These are phyloP conservation scores for Rhodotorula sp. DNA, from an alignment of 1,284 basidiomycete species.

Conservation along the genomic window DNA sequence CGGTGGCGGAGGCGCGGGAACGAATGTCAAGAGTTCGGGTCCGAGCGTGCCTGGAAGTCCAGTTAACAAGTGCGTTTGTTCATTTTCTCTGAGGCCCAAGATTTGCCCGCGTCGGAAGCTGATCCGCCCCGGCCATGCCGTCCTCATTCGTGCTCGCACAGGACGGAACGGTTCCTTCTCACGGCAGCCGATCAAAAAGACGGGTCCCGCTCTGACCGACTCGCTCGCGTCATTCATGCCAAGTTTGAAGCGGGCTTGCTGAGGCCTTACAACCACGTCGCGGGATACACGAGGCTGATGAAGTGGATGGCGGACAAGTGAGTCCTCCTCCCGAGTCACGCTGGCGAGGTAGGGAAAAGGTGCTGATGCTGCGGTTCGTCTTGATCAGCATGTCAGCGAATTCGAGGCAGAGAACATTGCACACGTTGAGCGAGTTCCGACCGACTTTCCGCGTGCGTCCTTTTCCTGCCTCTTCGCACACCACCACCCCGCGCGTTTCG, in stretches of 20 bases:
- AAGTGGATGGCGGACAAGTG: conserved; percentile 94
- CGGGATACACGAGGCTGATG: conserved; percentile 82
- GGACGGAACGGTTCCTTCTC: conserved; percentile 76
- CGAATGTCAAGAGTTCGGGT: conserved; percentile 22
- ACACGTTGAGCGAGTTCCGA: conserved; percentile 81
- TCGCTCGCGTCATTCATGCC: conserved; percentile 88
- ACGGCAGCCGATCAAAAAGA: conserved; percentile 93
- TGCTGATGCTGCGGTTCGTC: conserved; percentile 17
- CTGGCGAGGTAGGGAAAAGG: neutral
- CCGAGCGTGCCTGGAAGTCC: conserved; percentile 34
- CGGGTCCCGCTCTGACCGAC: conserved; percentile 82
- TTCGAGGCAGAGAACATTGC: conserved; percentile 83
- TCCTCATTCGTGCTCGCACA: conserved; percentile 19
- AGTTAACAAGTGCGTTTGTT: conserved; percentile 37
- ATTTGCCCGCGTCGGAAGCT: neutral
- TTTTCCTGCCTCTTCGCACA: neutral
- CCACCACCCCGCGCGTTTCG: neutral
- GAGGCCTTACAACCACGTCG: conserved; percentile 95
- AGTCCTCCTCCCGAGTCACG: conserved; percentile 35
- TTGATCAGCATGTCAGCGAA: conserved; percentile 71
- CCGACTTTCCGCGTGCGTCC: conserved; percentile 79
- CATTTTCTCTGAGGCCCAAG: too few relatives aligned
- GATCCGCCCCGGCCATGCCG: neutral
- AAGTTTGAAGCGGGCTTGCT: conserved; percentile 95
- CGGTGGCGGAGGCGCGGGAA: neutral